Evolutionary conservation across 306 rosid genomes (phyloP), one percentile per base, ranked within the genome.

Genomic region (Oxytropis ochrocephala): DNA sequence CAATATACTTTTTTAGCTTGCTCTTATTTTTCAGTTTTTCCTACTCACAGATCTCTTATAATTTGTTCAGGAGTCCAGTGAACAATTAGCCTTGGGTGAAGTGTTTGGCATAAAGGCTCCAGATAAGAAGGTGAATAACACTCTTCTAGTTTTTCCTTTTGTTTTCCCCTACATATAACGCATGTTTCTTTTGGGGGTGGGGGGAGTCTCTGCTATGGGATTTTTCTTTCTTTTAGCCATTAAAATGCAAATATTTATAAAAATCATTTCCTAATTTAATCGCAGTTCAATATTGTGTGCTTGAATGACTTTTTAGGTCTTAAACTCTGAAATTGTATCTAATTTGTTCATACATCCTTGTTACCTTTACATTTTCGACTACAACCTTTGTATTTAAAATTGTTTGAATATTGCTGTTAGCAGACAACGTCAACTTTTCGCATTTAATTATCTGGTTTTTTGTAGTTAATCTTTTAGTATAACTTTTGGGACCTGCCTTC

Each of bases 71-170:
- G 98, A 94, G 75, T 88, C 95, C 67, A 88, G 99, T 69, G 95
- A 69, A 69, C 85, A 39, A 67, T 83, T 94, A 69, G 99, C 99
- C 30, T 81, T 94, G 96, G 99, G 99, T 24, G 96, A 90, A 86
- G 96, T 92, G 44, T 94, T 94, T 90, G 99, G 99, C 75, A 78
- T 94, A 61, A 83, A 86, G 73, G 88, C 92, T 72, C 99, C 99
- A 17, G 85, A 81, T 72, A 85, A 85, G 79, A 90, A 88, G 97
- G 99, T 94, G 82, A 78, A 32, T 49, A 56, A 33, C 73, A 71
- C 69, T 69, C 58, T 78, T 58, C 38, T 18, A 32, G 57, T 49
- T 64, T 78, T 75, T 32, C 33, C 69, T 53, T 70, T 18, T 32
- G 35, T 53, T 54, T 48, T 72, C 50, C 11, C 39, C 54, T 42